These are phyloP conservation scores for Diversispora epigaea DNA, from an alignment of 192 early-diverging fungal species.

Conservation along the genomic window DNA sequence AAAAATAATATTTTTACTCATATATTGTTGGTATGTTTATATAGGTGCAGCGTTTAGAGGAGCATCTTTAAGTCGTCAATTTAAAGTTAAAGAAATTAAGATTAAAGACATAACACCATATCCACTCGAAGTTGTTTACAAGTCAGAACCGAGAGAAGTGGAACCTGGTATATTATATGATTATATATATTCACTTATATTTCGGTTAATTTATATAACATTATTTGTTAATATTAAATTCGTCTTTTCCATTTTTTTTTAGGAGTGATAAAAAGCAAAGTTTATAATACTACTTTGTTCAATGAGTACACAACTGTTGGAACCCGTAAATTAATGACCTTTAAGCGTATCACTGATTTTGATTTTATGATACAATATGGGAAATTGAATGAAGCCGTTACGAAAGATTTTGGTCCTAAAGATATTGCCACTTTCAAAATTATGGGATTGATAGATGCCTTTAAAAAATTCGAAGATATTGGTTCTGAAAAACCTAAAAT, in stretches of 20 bases:
- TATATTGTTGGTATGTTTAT: too few relatives aligned
- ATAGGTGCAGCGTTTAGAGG: constrained; percentile 83
- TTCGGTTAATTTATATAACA: too few relatives aligned
- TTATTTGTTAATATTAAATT: too few relatives aligned
- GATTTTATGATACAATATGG: constrained; percentile 69
- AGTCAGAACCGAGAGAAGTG: constrained; percentile 40
- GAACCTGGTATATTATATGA: constrained; percentile 21
- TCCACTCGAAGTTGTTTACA: constrained; percentile 68
- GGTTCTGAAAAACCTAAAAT: constrained; percentile 73
- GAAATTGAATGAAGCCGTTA: constrained; percentile 32
- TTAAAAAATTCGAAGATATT: constrained; percentile 63
- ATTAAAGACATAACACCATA: constrained; percentile 79
- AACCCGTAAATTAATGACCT: constrained; percentile 82
- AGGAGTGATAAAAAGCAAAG: constrained; percentile 36
- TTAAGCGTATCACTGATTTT: constrained; percentile 79
- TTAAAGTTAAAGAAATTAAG: constrained; percentile 80
- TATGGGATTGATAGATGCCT: constrained; percentile 66
- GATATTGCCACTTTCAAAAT: constrained; percentile 65
- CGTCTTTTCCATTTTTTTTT: neutral
- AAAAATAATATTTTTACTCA: too few relatives aligned
- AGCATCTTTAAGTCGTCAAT: constrained; percentile 81
- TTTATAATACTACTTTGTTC: constrained; percentile 58
- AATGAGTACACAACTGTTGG: constrained; percentile 67
- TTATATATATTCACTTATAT: too few relatives aligned
- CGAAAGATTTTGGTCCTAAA: constrained; percentile 35